Evolutionary conservation across 1,284 basidiomycete species (phyloP).

Genomic region (Naganishia sp.): DNA sequence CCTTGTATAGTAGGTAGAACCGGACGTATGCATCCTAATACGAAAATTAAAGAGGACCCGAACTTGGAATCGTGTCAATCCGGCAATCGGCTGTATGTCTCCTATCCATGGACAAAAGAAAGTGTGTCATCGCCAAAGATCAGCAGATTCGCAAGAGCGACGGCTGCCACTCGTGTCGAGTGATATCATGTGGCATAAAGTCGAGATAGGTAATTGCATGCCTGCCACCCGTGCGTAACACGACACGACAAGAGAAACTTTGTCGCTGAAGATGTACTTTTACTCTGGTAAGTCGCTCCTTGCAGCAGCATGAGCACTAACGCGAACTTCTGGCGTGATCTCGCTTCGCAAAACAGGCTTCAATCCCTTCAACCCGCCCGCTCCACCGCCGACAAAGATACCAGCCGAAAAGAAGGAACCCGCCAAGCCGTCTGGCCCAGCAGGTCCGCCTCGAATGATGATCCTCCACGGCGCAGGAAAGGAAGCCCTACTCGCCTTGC

Average conservation of each 20-base stretch:
- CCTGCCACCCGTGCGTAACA: too few relatives aligned
- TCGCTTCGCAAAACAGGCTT: slow-evolving; percentile 21
- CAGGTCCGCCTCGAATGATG: slow-evolving; percentile 29
- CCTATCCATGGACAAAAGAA: slow-evolving; percentile 25
- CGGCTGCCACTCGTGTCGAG: too few relatives aligned
- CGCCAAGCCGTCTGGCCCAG: slow-evolving; percentile 17
- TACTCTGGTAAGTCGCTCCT: slow-evolving; percentile 10
- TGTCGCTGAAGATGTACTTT: slow-evolving; percentile 14
- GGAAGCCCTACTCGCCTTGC: slow-evolving; percentile 30
- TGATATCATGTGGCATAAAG: too few relatives aligned
- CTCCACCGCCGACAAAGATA: slow-evolving; percentile 16
- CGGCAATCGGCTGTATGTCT: slow-evolving; percentile 1
- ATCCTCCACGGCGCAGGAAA: slow-evolving; percentile 32
- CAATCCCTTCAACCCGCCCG: slow-evolving; percentile 34
- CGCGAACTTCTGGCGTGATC: background rate
- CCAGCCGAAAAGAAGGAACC: slow-evolving; percentile 27
- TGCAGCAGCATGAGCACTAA: background rate
- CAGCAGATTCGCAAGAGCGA: background rate
- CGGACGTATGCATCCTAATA: background rate
- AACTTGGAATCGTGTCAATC: background rate
- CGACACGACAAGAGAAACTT: too few relatives aligned
- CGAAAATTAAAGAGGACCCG: background rate
- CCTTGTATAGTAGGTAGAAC: slow-evolving; percentile 20
- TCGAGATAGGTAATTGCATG: too few relatives aligned
- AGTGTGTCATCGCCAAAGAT: background rate